Evolutionary conservation across 2,329 filamentous ascomycete genomes (phyloP), one percentile per base, ranked within the genome.

Genomic region (Microascus cirrosus): DNA sequence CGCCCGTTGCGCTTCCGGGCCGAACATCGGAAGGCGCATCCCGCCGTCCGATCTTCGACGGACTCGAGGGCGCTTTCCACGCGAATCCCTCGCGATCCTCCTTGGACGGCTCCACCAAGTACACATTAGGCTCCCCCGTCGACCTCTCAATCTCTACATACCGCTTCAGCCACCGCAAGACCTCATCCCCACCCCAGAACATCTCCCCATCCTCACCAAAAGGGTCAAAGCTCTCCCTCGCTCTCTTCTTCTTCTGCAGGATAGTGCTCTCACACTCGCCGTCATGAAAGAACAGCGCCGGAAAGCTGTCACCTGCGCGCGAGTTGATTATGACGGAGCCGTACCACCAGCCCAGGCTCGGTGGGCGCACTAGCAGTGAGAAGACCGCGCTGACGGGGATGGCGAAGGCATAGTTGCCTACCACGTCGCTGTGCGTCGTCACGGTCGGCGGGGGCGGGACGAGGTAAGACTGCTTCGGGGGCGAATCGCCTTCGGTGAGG

Each of bases 111-210:
- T 99, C 90, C 45, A 99, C 81, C 25, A 99, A 77, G 67, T 96
- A 99, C 28, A 95, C 87, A 63, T 90, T 96, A 1, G 89, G 88
- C 67, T 99, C 95, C 1, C 89, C 90, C 1, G 80, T 83, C 39
- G 90, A 95, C 60, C 90, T 80, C 71, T 97, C 89, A 15, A 99
- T 84, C 22, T 78, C 80, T 7, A 94, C 83, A 70, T 96, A 96
- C 68, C 86, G 80, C 68, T 85, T 89, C 65, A 99, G 68, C 94
- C 95, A 99, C 58, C 90, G 81, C 54, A 99, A 70, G 0, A 97
- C 88, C 73, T 99, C 93, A 68, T 99, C 94, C 5, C 94, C 94
- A 59, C 94, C 95, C 94, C 95, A 99, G 68, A 96, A 97, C 78
- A 96, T 86, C 69, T 89, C 83, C 0, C 93, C 93, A 62, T 81